phyloP scores from a whole-genome alignment of 108 stramenopile genomes.

The Tribonema minus region DNA sequence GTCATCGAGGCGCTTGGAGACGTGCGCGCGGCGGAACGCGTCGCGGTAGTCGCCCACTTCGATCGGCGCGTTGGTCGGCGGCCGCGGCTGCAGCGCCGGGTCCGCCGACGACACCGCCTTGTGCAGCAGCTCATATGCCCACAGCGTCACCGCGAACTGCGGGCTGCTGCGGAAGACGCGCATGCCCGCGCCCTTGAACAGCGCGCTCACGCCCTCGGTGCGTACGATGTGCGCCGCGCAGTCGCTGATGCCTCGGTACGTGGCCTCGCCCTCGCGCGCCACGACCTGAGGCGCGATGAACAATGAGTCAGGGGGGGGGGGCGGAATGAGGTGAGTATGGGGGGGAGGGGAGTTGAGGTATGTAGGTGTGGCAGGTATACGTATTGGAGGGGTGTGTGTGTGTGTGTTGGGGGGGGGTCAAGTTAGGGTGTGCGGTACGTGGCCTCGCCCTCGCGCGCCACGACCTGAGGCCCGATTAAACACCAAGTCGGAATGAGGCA shows the following conservation, averaged over 20 bases:
- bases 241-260: slow-evolving; percentile 55
- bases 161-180: slow-evolving; percentile 56
- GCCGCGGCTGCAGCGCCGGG: slow-evolving; percentile 1
- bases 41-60: slow-evolving; percentile 17
- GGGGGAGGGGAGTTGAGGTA: too few species aligned
- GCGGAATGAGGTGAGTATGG: too few species aligned
- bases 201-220: slow-evolving; percentile 55
- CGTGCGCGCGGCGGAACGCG: slow-evolving; percentile 34
- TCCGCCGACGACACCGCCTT: neutral
- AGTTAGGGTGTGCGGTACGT: too few species aligned
- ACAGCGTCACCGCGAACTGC: slow-evolving; percentile 62
- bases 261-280: slow-evolving; percentile 47
- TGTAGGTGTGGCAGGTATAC: too few species aligned
- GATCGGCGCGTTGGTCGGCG: slow-evolving; percentile 53
- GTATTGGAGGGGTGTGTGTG: too few species aligned
- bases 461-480: neutral
- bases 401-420: too few species aligned
- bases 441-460: slow-evolving; percentile 46
- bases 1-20: neutral
- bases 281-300: slow-evolving; percentile 7
- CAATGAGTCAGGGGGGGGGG: too few species aligned
- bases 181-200: slow-evolving; percentile 57
- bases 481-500: too few species aligned
- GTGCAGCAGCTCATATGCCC: slow-evolving; percentile 55
- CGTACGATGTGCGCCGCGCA: slow-evolving; percentile 51